A percentile compares a stretch with the other conserved stretches of the same genome.
These are phyloP conservation scores for Tricholoma hemisulphureum DNA, from an alignment of 768 basidiomycete species.

Conservation along the genomic window DNA sequence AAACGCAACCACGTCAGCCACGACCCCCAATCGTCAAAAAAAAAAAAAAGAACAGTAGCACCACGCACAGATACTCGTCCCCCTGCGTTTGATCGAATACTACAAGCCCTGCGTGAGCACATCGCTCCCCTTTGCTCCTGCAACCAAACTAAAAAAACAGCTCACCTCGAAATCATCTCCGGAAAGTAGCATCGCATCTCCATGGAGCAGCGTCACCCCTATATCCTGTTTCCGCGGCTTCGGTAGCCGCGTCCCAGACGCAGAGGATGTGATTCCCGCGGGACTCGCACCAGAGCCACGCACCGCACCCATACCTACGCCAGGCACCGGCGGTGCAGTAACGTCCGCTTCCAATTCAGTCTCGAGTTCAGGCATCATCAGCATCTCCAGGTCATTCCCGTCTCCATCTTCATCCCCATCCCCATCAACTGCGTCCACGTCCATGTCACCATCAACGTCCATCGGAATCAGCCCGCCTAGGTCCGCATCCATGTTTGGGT, in stretches of 20 bases:
- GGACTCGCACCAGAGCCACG: no score
- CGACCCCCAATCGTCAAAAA: background rate
- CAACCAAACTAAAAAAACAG: conserved; percentile 1
- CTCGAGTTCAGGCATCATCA: background rate
- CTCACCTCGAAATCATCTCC: conserved; percentile 45
- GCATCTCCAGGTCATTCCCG: no score
- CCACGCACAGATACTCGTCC: conserved; percentile 45
- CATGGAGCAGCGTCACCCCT: conserved; percentile 41
- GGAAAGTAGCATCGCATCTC: conserved; percentile 39
- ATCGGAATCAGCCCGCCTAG: conserved; percentile 5
- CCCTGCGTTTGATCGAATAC: conserved; percentile 46
- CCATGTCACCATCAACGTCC: conserved; percentile 9
- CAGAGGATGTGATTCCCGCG: no score
- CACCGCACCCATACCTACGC: no score
- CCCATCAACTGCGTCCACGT: conserved; percentile 1
- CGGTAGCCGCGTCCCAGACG: background rate
- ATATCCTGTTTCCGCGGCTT: conserved; percentile 18
- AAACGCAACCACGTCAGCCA: background rate
- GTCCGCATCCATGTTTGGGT: background rate
- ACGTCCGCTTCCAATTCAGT: background rate
- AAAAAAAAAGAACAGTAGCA: background rate
- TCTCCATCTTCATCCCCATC: conserved; percentile 4
- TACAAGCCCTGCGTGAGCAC: conserved; percentile 13
- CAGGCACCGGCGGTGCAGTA: no score
- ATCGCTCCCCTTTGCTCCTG: background rate